A percentile compares a stretch with the other conserved stretches of the same genome.
phyloP scores from a whole-genome alignment of 1,139 yeast genomes.

The Yamadazyma conglobata region DNA sequence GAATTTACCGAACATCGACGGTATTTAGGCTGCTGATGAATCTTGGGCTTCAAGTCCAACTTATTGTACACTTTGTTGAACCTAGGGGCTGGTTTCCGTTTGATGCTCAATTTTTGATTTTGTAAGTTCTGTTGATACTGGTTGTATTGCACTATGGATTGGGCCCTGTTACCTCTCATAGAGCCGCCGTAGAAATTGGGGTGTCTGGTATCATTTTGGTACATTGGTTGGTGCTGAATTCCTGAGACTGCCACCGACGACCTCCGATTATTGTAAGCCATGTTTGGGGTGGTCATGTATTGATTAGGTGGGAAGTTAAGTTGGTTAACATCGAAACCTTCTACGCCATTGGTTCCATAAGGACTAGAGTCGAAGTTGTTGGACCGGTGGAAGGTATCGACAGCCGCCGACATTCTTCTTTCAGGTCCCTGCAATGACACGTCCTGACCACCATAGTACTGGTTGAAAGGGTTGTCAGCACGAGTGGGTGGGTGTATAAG shows the following conservation, averaged over 20 bases:
- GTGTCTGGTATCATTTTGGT: slow-evolving; percentile 5
- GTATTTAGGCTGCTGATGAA: slow-evolving; percentile 67
- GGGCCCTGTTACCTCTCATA: slow-evolving; percentile 25
- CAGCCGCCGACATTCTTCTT: slow-evolving; percentile 45
- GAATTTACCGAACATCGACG: slow-evolving; percentile 79
- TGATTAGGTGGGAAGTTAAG: slow-evolving; percentile 8
- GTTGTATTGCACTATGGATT: slow-evolving; percentile 37
- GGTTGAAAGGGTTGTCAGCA: slow-evolving; percentile 47
- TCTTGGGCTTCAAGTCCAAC: slow-evolving; percentile 60
- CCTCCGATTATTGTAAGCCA: slow-evolving; percentile 22
- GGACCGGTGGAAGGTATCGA: slow-evolving; percentile 19
- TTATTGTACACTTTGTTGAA: slow-evolving; percentile 36
- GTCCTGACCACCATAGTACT: slow-evolving; percentile 42
- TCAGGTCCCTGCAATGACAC: slow-evolving; percentile 26
- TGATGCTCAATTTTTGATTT: slow-evolving; percentile 20
- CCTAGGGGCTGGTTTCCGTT: slow-evolving; percentile 36
- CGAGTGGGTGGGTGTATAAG: slow-evolving; percentile 45
- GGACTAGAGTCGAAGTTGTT: slow-evolving; percentile 14
- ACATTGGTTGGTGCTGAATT: slow-evolving; percentile 16
- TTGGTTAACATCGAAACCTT: not conserved
- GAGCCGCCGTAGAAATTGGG: slow-evolving; percentile 6
- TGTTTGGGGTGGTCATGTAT: slow-evolving; percentile 13
- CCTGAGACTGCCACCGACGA: slow-evolving; percentile 37
- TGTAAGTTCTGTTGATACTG: slow-evolving; percentile 34
- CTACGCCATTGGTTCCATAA: not conserved